Evolutionary conservation across 805 yeast species (phyloP), one percentile per base, ranked within the genome.

Genomic region (Wickerhamiella occidentalis): DNA sequence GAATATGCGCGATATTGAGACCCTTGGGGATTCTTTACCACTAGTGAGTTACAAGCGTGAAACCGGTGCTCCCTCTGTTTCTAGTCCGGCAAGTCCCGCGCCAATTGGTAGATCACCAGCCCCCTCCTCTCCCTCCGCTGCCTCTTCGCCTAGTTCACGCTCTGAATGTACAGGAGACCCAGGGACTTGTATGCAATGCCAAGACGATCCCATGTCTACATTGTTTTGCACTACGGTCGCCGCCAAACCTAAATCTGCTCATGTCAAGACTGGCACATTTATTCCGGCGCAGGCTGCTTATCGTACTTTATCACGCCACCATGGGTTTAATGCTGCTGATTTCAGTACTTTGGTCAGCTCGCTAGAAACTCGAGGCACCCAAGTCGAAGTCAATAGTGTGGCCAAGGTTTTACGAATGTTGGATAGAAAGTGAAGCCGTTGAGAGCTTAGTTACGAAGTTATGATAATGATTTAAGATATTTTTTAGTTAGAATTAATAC

Each of bases 221-320:
- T 69, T 85, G 37, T 87, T 87, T 66, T 87, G 96, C 68, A 79
- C 94, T 1, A 84, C 94, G 0, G 78, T 87, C 21, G 92, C 94
- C 3, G 74, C 75, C 6, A 54, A 47, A 50, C 61, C 44, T 52
- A 54, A 37, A 43, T 55, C 55, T 4, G 44, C 51, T 4, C 37
- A 41, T 52, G 54, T n/a, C 40, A 36, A 45, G 21, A 50, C 33
- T 46, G 62, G 55, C 28, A 58, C 78, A 58, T 87, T 78, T 55
- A 85, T 87, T 44, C 94, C 96, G 2, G 82, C 92, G 60, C 79
- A 88, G 12, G 95, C 87, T 58, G 95, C 96, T 0, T 87, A 85
- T 66, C 82, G 80, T 64, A 85, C 95, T 2, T 72, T 88, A 47
- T 79, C 88, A 28, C 71, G 94, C 51, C 95, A 86, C 63, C 81